These are phyloP conservation scores for Paraphoma chrysanthemicola DNA, from an alignment of 2,329 filamentous ascomycete species.

Conservation along the genomic window DNA sequence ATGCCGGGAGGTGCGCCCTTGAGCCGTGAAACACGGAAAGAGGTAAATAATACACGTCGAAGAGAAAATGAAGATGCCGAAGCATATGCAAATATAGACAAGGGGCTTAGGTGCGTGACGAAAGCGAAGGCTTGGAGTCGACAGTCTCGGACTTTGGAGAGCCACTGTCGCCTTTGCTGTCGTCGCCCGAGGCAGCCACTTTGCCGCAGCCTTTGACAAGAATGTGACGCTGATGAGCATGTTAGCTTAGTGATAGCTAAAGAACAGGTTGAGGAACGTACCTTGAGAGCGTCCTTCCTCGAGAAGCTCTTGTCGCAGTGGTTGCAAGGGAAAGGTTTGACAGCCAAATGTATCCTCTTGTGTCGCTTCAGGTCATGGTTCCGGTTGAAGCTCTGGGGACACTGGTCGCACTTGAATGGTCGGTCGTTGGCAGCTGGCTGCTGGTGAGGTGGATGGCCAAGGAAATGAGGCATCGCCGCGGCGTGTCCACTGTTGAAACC, in stretches of 20 bases:
- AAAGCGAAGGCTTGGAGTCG: conserved; percentile 37
- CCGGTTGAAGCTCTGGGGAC: conserved; percentile 90
- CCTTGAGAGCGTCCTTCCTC: conserved; percentile 95
- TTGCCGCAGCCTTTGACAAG: conserved; percentile 73
- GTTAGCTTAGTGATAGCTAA: conserved; percentile 43
- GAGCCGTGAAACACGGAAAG: conserved; percentile 15
- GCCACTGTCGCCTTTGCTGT: conserved; percentile 43
- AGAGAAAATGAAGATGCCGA: conserved; percentile 13
- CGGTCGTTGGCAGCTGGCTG: conserved; percentile 72
- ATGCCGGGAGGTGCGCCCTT: neutral
- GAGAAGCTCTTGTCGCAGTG: conserved; percentile 97
- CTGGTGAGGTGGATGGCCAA: conserved; percentile 60
- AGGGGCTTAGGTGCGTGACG: conserved; percentile 27
- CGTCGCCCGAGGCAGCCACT: conserved; percentile 38
- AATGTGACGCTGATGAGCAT: conserved; percentile 63
- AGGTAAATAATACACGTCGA: conserved; percentile 45
- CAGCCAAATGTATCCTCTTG: conserved; percentile 90
- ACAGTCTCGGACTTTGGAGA: conserved; percentile 40
- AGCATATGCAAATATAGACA: neutral
- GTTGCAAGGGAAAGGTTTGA: conserved; percentile 92
- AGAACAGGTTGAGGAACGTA: conserved; percentile 54
- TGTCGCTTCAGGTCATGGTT: conserved; percentile 97
- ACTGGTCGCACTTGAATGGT: conserved; percentile 93
- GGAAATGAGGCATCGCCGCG: conserved; percentile 69
- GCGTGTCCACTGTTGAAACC: conserved; percentile 67